Base-by-base conservation (phyloP, 192 early-diverging fungal genomes). In the Jimgerdemannia flammicorona region DNA sequence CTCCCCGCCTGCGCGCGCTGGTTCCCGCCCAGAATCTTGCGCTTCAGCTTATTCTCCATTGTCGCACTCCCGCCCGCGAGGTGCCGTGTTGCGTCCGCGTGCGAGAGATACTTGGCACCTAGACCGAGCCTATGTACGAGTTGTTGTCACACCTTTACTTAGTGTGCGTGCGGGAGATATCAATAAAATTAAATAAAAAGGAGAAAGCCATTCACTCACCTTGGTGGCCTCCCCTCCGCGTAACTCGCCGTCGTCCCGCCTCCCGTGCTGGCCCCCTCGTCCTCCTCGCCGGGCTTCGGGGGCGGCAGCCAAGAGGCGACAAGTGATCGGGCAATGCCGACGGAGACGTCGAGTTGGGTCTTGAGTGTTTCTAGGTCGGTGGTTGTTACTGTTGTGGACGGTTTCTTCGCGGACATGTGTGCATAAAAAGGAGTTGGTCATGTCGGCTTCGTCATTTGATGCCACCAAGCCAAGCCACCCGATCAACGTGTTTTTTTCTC, bases 331-430 rank as follows among this genome's bases (percentile, higher is more conserved):
- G 86, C 83, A 3, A 81, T 67, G 4, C 81, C 80, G 44, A 88
- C 80, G 4, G 84, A 85, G 64, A 83, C 81, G 74, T 85, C 84
- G n/a, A 88, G 81, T 71, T 88, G 84, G 3, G 86, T 88, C 71
- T 84, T 76, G 43, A 88, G 69, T 40, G 79, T 73, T n/a, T 80
- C 78, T 7, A 68, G 6, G 19, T 68, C 42, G 67, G 20, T 44
- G 3, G 19, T 72, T 29, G 59, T 54, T 64, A 71, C 14, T 18
- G 49, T 59, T 59, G 49, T 59, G 14, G 49, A 44, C 63, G n/a
- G n/a, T n/a, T n/a, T n/a, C n/a, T n/a, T n/a, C n/a, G 29, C 29
- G 29, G 29, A 29, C 29, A 29, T 29, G 29, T 29, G 29, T 29
- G 29, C 29, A 29, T 29, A 29, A 29, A 29, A 29, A 29, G 29